Conservation (phyloP, 2,329 filamentous ascomycete genomes). For the Botrytis galanthina region DNA sequence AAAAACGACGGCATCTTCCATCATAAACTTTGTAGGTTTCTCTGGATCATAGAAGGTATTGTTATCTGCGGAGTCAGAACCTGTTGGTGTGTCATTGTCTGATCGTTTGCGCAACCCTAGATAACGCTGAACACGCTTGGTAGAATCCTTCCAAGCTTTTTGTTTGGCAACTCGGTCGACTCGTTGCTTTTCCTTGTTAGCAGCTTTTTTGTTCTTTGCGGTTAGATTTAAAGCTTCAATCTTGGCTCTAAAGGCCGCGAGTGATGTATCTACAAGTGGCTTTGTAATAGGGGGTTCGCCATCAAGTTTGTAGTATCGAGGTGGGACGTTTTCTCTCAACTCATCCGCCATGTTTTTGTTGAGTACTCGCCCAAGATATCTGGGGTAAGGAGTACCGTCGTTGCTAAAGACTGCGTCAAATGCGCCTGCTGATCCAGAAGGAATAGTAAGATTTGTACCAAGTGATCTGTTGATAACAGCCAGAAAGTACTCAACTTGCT, state of each 20-base stretch:
- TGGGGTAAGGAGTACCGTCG: slow-evolving; percentile 60
- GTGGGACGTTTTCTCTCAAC: slow-evolving; percentile 37
- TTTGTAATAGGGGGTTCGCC: slow-evolving; percentile 32
- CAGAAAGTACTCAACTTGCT: slow-evolving; percentile 65
- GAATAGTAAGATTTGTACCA: slow-evolving; percentile 55
- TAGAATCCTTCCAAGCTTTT: slow-evolving; percentile 51
- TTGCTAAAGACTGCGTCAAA: slow-evolving; percentile 63
- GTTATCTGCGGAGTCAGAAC: slow-evolving; percentile 27
- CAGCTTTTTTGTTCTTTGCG: slow-evolving; percentile 46
- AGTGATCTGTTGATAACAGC: slow-evolving; percentile 61
- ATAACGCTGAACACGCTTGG: slow-evolving; percentile 66
- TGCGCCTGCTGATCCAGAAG: slow-evolving; percentile 48
- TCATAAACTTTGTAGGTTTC: slow-evolving; percentile 46
- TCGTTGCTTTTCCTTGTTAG: slow-evolving; percentile 49
- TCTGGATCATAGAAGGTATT: slow-evolving; percentile 44
- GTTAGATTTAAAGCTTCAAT: slow-evolving; percentile 52
- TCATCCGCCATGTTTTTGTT: slow-evolving; percentile 41
- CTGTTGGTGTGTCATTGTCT: slow-evolving; percentile 14
- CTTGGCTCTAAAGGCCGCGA: slow-evolving; percentile 52
- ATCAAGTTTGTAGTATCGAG: slow-evolving; percentile 31
- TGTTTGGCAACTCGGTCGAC: slow-evolving; percentile 50
- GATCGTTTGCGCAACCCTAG: slow-evolving; percentile 60
- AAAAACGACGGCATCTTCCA: slow-evolving; percentile 62
- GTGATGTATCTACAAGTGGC: slow-evolving; percentile 39
- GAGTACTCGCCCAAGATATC: slow-evolving; percentile 60